phyloP scores from a whole-genome alignment of 106 monocot genomes.

The Acorus calamus region DNA sequence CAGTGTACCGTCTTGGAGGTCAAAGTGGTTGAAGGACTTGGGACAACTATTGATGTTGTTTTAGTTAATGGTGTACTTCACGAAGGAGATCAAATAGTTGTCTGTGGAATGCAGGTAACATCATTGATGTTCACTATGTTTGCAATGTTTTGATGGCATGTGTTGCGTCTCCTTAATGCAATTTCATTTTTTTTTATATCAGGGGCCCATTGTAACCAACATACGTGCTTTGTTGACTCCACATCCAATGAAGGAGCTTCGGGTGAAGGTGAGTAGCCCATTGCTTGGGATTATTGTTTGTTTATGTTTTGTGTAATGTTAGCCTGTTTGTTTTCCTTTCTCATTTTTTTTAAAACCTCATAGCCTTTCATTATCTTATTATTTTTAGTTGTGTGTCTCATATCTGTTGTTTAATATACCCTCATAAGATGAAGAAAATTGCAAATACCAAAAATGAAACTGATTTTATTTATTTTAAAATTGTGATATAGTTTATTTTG shows the following conservation, averaged over 20 bases:
- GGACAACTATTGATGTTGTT: slow-evolving; percentile 93
- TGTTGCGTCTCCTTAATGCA: background rate
- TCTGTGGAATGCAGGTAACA: slow-evolving; percentile 94
- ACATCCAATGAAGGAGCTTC: slow-evolving; percentile 91
- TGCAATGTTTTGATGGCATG: background rate
- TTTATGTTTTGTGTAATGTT: background rate
- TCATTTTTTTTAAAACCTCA: no score
- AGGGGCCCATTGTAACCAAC: slow-evolving; percentile 91
- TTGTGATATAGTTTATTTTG: no score
- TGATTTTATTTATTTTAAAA: no score
- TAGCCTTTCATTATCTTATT: no score
- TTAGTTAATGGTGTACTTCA: slow-evolving; percentile 86
- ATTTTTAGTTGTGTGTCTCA: no score
- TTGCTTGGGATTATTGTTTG: background rate
- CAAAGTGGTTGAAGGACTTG: slow-evolving; percentile 89
- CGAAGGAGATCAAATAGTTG: slow-evolving; percentile 97
- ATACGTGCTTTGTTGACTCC: slow-evolving; percentile 89
- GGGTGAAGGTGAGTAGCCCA: slow-evolving; percentile 58
- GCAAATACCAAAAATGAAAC: no score
- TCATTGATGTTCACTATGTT: slow-evolving; percentile 1
- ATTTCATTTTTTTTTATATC: slow-evolving; percentile 4
- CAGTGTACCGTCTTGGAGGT: slow-evolving; percentile 98
- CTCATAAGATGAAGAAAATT: no score
- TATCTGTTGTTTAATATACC: no score
- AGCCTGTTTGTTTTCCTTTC: no score